phyloP scores from a whole-genome alignment of 352 stramenopile genomes.

The Phytophthora chlamydospora region DNA sequence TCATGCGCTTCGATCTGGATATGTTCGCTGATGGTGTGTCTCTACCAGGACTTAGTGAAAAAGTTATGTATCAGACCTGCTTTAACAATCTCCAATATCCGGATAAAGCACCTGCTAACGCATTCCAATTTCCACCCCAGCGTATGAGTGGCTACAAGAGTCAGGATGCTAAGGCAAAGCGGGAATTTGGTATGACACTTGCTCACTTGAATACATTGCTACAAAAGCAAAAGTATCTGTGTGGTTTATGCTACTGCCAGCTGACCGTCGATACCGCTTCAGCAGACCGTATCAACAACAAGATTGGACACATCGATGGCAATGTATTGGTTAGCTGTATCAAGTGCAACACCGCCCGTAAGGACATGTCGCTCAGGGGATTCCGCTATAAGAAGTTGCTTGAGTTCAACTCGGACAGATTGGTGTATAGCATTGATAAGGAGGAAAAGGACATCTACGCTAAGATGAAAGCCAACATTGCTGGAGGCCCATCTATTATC shows the following conservation, averaged over 20 bases:
- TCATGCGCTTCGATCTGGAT: slow-evolving; percentile 29
- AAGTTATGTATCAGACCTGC: slow-evolving; percentile 36
- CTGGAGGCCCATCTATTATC: too few relatives aligned
- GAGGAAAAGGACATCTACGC: too few relatives aligned
- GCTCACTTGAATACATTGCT: neutral
- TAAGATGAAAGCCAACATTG: too few relatives aligned
- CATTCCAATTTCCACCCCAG: neutral
- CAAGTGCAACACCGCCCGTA: neutral
- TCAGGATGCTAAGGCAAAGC: neutral
- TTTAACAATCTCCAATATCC: slow-evolving; percentile 16
- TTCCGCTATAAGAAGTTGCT: neutral
- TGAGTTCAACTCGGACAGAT: too few relatives aligned
- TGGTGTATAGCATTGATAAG: too few relatives aligned
- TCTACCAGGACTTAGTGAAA: slow-evolving; percentile 22
- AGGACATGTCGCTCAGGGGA: too few relatives aligned
- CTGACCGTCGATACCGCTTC: neutral
- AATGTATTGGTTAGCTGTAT: neutral
- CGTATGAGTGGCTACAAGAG: neutral
- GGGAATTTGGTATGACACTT: neutral
- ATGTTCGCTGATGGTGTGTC: slow-evolving; percentile 37
- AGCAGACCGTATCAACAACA: neutral
- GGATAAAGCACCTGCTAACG: neutral
- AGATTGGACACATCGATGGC: neutral
- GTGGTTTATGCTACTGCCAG: neutral
- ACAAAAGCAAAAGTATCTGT: neutral